Evolutionary conservation across 2,329 filamentous ascomycete genomes (phyloP).

Genomic region (Samsoniella hepiali): DNA sequence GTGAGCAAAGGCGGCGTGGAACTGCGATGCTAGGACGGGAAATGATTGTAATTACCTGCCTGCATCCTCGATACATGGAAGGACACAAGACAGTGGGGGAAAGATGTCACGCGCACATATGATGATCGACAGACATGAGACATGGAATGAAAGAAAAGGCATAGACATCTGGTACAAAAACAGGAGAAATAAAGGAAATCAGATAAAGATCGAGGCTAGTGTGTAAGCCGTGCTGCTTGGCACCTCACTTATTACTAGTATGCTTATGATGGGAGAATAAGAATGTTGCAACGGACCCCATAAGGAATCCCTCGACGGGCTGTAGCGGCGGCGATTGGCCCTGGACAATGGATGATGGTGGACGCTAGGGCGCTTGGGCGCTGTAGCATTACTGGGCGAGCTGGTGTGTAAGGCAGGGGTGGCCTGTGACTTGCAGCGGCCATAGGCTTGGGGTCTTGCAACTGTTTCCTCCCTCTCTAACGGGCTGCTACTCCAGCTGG

Average conservation of each 20-base stretch:
- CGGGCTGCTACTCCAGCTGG: not conserved
- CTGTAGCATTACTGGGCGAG: not conserved
- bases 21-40: conserved; percentile 49
- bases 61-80: not conserved
- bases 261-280: conserved; percentile 15
- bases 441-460: not conserved
- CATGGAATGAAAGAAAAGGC: not conserved
- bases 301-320: not conserved
- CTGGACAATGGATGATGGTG: not conserved
- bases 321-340: conserved; percentile 8
- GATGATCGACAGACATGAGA: conserved; percentile 5
- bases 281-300: conserved; percentile 16
- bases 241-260: conserved; percentile 17
- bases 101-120: not conserved
- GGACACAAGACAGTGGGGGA: not conserved
- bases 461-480: too few species aligned
- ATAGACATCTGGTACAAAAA: not conserved
- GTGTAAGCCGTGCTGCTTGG: conserved; percentile 14
- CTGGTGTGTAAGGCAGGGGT: not conserved
- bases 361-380: not conserved
- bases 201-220: conserved; percentile 10
- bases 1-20: conserved; percentile 64
- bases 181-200: not conserved
- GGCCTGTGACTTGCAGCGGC: not conserved
- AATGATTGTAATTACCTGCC: not conserved